Evolutionary conservation across 73 alveolate species (phyloP).

Genomic region (Symbiodinium natans): DNA sequence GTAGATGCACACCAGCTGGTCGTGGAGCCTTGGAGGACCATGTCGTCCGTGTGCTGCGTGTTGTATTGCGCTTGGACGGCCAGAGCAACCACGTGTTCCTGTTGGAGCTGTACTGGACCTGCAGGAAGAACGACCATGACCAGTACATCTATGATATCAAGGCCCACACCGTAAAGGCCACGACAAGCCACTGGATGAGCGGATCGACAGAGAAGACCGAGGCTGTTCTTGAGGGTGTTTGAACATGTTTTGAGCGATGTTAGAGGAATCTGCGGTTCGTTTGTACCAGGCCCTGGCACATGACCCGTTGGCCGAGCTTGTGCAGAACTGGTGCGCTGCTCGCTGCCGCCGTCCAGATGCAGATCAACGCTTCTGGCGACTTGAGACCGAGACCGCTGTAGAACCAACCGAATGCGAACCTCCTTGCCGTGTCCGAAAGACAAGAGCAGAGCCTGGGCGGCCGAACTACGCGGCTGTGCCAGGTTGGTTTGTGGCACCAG

Average conservation of each 20-base stretch:
- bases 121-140: conserved; percentile 87
- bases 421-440: no score
- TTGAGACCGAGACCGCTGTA: neutral
- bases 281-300: neutral
- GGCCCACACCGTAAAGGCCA: neutral
- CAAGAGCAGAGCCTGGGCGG: no score
- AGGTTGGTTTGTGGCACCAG: conserved; percentile 63
- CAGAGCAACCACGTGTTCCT: no score
- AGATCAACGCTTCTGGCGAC: conserved; percentile 18
- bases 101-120: no score
- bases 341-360: neutral
- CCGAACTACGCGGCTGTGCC: conserved; percentile 61
- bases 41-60: no score
- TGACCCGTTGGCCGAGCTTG: conserved; percentile 47
- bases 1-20: conserved; percentile 40
- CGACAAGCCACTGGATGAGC: conserved; percentile 47
- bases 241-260: neutral
- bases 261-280: neutral
- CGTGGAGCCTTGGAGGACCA: conserved; percentile 56
- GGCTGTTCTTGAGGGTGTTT: neutral
- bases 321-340: conserved; percentile 14
- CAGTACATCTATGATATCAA: neutral
- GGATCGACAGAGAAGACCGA: conserved; percentile 35
- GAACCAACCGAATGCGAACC: neutral
- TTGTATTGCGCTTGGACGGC: no score